phyloP scores from a whole-genome alignment of 495 filamentous ascomycete genomes.

The Podospora australis region DNA sequence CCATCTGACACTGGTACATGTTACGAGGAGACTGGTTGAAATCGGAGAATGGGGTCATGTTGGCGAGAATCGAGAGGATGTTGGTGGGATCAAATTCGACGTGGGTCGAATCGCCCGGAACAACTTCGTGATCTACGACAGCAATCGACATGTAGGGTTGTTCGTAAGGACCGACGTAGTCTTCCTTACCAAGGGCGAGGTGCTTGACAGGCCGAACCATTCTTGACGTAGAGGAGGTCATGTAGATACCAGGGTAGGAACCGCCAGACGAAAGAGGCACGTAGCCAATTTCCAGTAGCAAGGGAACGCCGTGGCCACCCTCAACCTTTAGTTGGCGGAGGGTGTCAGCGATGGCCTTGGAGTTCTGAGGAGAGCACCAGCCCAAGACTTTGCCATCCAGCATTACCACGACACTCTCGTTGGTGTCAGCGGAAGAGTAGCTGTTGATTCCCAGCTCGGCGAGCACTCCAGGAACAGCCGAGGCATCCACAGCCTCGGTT shows the following conservation, averaged over 20 bases:
- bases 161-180: conserved; percentile 87
- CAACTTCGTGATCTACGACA: conserved; percentile 72
- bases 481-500: conserved; percentile 62
- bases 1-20: conserved; percentile 99
- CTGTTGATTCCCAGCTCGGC: conserved; percentile 69
- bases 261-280: conserved; percentile 80
- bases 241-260: conserved; percentile 92
- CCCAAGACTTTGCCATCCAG: conserved; percentile 85
- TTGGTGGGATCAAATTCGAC: conserved; percentile 94
- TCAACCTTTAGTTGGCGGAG: conserved; percentile 94
- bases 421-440: conserved; percentile 63
- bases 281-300: conserved; percentile 84
- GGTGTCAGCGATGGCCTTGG: conserved; percentile 70
- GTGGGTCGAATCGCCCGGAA: conserved; percentile 81
- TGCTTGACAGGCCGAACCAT: conserved; percentile 93
- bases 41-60: conserved; percentile 98
- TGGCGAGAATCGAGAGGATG: conserved; percentile 94
- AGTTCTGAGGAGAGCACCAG: conserved; percentile 79
- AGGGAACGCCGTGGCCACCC: conserved; percentile 74
- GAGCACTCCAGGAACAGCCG: conserved; percentile 62
- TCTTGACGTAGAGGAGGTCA: conserved; percentile 75
- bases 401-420: conserved; percentile 79
- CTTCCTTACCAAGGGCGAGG: conserved; percentile 72
- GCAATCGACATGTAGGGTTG: conserved; percentile 99
- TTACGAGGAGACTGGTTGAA: conserved; percentile 98